Percentiles rank a stretch among this genome's conserved stretches.
Conservation (phyloP, 1,139 yeast genomes). For the Zygosaccharomyces sapae region DNA sequence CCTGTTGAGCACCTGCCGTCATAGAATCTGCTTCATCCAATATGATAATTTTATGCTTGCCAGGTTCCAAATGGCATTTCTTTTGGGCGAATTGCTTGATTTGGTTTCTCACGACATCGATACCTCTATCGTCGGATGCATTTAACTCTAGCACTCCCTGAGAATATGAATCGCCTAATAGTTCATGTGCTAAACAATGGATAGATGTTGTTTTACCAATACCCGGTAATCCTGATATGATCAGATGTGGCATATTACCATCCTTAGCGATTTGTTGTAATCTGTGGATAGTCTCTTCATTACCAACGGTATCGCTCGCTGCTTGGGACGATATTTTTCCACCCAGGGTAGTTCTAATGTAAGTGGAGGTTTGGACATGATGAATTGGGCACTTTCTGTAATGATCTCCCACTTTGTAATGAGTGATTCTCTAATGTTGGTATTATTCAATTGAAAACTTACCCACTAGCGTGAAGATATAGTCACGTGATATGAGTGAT, state of each 20-base stretch:
- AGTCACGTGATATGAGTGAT: background rate
- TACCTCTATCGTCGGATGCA: slow-evolving; percentile 96
- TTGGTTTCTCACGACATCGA: slow-evolving; percentile 86
- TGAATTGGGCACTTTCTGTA: background rate
- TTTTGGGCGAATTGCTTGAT: slow-evolving; percentile 96
- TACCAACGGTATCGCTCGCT: slow-evolving; percentile 86
- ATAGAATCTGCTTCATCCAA: slow-evolving; percentile 92
- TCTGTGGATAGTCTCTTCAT: slow-evolving; percentile 82
- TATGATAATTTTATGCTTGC: slow-evolving; percentile 81
- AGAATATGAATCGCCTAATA: slow-evolving; percentile 67
- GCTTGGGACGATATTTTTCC: slow-evolving; percentile 85
- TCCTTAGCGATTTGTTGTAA: slow-evolving; percentile 79
- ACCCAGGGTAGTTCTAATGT: slow-evolving; percentile 59
- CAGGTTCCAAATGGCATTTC: slow-evolving; percentile 68
- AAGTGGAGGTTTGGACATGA: slow-evolving; percentile 17
- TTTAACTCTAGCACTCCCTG: slow-evolving; percentile 90
- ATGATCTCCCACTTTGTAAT: too few species aligned
- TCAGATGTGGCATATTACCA: slow-evolving; percentile 96
- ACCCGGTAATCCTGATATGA: slow-evolving; percentile 92
- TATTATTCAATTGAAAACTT: background rate
- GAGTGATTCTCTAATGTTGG: too few species aligned
- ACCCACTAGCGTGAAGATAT: background rate
- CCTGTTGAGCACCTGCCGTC: slow-evolving; percentile 96
- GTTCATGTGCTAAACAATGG: slow-evolving; percentile 81
- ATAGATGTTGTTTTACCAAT: slow-evolving; percentile 95